Base-by-base conservation (phyloP, 371 early-diverging fungal species). In the Choanephora cucurbitarum region DNA sequence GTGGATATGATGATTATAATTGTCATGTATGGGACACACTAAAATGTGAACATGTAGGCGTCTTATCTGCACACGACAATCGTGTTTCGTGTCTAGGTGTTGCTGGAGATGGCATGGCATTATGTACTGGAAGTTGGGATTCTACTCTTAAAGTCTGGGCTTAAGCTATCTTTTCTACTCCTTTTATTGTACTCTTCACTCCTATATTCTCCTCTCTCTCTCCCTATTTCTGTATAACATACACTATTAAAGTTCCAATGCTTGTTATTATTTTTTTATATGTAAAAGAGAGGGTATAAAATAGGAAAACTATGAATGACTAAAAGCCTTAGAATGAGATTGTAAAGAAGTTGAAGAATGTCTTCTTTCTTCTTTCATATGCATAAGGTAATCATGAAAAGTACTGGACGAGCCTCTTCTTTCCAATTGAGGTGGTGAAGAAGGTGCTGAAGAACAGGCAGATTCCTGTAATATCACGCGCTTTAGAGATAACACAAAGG, bases 11-110 rank as follows among this genome's bases (percentile, higher is more conserved):
- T 69, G 98, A 99, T 73, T 97, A 92, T 71, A 96, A 95, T 72
- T 95, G 96, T 82, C 93, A 97, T 62, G 97, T 96, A 5, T 98
- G 98, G 98, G 98, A 98, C 72, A 94, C 95, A 14, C 82, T 98
- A 47, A 93, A 93, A 71, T 94, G 92, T 44, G 92, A 96, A 48
- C 84, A 95, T 51, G 95, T 96, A 19, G 96, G 97, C 44, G 92
- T 95, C 1, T 71, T 98, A 57, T 86, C 93, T 41, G 91, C 89
- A 17, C 98, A 98, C 72, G 98, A 97, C 47, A 97, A 98, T 80
- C 87, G 98, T 41, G 98, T 98, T 15, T 91, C 92, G 60, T 97
- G 97, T 71, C 72, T 98, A 37, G 98, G 98, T 46, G 94, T 98
- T 2, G 88, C 94, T 1, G 84, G 84, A 47, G 98, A 98, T 70